Base-by-base conservation (phyloP, 2,329 filamentous ascomycete species). In the Paraphaeosphaeria minitans region DNA sequence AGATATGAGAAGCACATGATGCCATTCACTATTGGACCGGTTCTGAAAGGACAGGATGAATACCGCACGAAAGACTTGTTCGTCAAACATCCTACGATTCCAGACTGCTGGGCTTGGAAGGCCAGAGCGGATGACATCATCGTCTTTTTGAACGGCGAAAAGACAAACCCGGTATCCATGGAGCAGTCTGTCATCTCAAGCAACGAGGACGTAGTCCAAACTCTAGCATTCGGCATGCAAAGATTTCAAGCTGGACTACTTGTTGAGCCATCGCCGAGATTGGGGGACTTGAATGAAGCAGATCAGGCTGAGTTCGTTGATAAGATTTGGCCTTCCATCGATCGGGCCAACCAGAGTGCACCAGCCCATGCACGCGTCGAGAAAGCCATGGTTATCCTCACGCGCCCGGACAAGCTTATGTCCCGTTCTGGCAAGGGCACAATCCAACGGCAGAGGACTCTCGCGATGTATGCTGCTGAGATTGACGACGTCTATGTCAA, bases 391-490 rank as follows among this genome's bases (percentile, higher is more conserved):
- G 74, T 84, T 27, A 67, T 75, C 0, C 68, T 84, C 42, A 68
- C 79, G 0, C 73, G 74, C 4, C 71, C 71, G 6, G 68, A 73
- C 2, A 81, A 81, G 62, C 78, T 80, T 1, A 81, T 83, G 54
- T 64, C 75, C 1, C 73, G 71, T 13, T 79, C 82, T 0, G 77
- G 78, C 10, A 83, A 84, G 63, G 77, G 80, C 0, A 81, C 75
- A 0, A 75, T 81, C 3, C 78, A 79, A 63, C 74, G 81, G 3
- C 69, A 69, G 1, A 68, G 71, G 0, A 81, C 81, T 0, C 54
- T 77, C 7, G 60, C 62, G 1, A 70, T 79, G 1, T 84, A 82
- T 51, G 67, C 66, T 2, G 64, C 76, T 1, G 81, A 82, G 57
- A 82, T 84, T 27, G 77, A 83, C 10, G 71, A 71, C 0, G 68